Conservation (phyloP, 1,139 yeast genomes). For the Sugiyamaella neomexicana region DNA sequence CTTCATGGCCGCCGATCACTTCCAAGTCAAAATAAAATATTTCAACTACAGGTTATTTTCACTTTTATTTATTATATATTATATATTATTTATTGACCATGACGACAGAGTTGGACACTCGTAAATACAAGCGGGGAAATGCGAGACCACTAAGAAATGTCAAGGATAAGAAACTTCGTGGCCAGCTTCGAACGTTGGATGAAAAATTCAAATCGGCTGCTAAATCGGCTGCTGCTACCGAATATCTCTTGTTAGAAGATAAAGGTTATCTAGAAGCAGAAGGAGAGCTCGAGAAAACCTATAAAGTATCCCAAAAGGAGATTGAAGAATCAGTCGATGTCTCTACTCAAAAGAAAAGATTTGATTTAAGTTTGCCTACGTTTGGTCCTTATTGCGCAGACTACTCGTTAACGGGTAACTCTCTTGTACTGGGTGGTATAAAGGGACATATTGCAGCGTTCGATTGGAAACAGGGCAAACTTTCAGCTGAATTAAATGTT, state of each 20-base stretch:
- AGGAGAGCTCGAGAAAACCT: conserved; percentile 85
- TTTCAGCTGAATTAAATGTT: conserved; percentile 78
- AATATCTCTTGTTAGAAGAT: conserved; percentile 78
- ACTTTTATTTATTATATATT: conserved; percentile 1
- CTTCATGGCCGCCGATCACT: neutral
- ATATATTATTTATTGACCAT: neutral
- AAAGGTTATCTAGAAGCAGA: conserved; percentile 89
- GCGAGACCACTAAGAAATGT: conserved; percentile 14
- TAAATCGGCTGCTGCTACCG: conserved; percentile 80
- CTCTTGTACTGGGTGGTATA: conserved; percentile 76
- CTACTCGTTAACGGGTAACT: conserved; percentile 85
- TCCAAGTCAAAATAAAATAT: conserved; percentile 5
- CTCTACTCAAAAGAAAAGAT: conserved; percentile 65
- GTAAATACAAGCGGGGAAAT: conserved; percentile 20
- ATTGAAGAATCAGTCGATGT: conserved; percentile 77
- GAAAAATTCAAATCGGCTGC: conserved; percentile 76
- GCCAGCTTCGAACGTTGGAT: conserved; percentile 43
- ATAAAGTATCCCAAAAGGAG: conserved; percentile 78
- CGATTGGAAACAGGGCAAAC: conserved; percentile 89
- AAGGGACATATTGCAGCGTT: conserved; percentile 96
- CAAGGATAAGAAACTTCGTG: conserved; percentile 13
- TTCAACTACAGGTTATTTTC: neutral
- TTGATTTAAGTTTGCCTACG: conserved; percentile 69
- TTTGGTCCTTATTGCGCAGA: conserved; percentile 87
- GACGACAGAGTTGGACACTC: conserved; percentile 14